Evolutionary conservation across 306 rosid species (phyloP), one percentile per base, ranked within the genome.

Genomic region (Cotoneaster glaucophyllus): DNA sequence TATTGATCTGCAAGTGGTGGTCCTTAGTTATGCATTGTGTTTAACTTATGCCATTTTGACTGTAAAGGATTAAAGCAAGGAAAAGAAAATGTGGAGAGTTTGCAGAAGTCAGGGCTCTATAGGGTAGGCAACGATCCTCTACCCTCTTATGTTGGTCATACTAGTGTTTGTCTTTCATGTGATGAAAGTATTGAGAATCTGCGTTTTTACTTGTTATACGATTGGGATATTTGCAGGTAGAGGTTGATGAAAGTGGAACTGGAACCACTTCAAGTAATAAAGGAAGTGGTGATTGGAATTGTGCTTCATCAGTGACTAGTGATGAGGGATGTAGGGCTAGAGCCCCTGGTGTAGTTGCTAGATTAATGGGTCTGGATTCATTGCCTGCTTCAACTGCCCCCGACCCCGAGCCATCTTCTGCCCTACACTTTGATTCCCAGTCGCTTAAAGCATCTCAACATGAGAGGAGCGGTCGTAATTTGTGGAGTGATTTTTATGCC

Each of bases 281-380:
- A 57, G 87, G 73, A 77, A 77, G 71, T 73, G 53, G 77, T 68
- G 92, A 87, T 67, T 91, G 86, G 89, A 83, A 81, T 54, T 87
- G 78, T 57, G 65, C 84, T 44, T 76, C 84, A n/a, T 87, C 90
- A 53, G 76, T 71, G 54, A 83, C 78, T 74, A 88, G 88, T 82
- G 96, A 90, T 78, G 96, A 92, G 74, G 93, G 85, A 73, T 80
- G 81, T 76, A 93, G 90, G 82, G 70, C 79, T 71, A 90, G 86
- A 87, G 91, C 87, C 75, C 97, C 97, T 1, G 86, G 98, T 24
- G 87, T 88, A 26, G 97, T 95, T 48, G 98, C 98, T 4, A 87
- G 96, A 79, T 90, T 95, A 53, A 95, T 95, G 98, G 98, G 97
- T 70, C 84, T 95, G 86, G 97, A 95, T 76, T 85, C 93, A 13